These are phyloP conservation scores for Melastoma candidum DNA, from an alignment of 441 rosid species.

Conservation along the genomic window DNA sequence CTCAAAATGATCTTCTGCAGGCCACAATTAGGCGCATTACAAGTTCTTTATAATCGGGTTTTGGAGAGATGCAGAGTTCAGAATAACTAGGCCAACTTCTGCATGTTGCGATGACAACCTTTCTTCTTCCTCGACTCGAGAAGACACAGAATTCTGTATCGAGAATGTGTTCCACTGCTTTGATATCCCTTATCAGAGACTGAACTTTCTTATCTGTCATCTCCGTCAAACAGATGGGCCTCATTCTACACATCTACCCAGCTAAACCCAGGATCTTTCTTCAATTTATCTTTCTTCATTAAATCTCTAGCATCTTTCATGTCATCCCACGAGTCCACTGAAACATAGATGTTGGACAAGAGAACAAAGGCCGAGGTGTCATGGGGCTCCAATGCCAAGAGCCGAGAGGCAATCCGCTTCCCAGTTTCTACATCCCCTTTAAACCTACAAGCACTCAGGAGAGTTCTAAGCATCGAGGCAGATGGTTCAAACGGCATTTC, in stretches of 20 bases:
- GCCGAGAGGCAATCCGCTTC: slow-evolving; percentile 26
- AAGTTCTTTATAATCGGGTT: slow-evolving; percentile 37
- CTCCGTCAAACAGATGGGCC: slow-evolving; percentile 31
- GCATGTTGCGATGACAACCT: slow-evolving; percentile 29
- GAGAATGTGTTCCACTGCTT: slow-evolving; percentile 31
- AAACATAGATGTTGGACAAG: slow-evolving; percentile 32
- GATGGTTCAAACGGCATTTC: slow-evolving; percentile 32
- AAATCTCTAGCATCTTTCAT: slow-evolving; percentile 25
- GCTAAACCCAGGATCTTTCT: slow-evolving; percentile 34
- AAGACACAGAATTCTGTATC: slow-evolving; percentile 26
- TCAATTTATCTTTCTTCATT: slow-evolving; percentile 28
- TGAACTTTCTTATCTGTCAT: slow-evolving; percentile 16
- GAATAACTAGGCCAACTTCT: slow-evolving; percentile 34
- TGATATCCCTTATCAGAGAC: slow-evolving; percentile 23
- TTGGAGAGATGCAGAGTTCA: slow-evolving; percentile 21
- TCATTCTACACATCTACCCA: slow-evolving; percentile 34
- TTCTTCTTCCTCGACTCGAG: slow-evolving; percentile 34
- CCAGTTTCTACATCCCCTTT: slow-evolving; percentile 32
- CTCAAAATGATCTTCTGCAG: slow-evolving; percentile 10
- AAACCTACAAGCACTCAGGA: slow-evolving; percentile 32
- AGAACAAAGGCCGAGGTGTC: slow-evolving; percentile 36
- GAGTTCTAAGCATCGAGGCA: slow-evolving; percentile 33
- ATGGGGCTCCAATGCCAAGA: slow-evolving; percentile 27
- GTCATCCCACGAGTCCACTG: slow-evolving; percentile 31
- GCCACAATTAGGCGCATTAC: slow-evolving; percentile 24